Evolutionary conservation across 2,329 filamentous ascomycete genomes (phyloP).

Genomic region (Parastagonospora nodorum): DNA sequence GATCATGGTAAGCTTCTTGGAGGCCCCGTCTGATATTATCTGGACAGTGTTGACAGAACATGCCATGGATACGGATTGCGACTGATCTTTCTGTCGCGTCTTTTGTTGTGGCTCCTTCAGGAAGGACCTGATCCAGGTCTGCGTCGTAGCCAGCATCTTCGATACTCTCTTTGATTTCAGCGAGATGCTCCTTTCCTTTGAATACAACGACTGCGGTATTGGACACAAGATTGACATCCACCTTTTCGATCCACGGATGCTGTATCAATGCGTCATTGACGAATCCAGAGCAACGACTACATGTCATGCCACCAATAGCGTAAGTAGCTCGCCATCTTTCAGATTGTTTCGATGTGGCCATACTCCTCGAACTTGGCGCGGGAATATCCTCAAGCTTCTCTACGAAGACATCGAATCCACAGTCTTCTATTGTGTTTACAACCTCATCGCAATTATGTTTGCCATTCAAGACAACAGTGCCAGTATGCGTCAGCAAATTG

Average conservation of each 20-base stretch:
- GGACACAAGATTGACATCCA: slow-evolving; percentile 58
- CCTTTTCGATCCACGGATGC: slow-evolving; percentile 52
- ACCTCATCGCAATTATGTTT: slow-evolving; percentile 52
- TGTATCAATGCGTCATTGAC: slow-evolving; percentile 55
- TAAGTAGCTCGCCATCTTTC: slow-evolving; percentile 51
- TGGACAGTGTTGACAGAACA: slow-evolving; percentile 55
- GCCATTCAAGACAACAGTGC: slow-evolving; percentile 55
- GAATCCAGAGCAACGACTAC: slow-evolving; percentile 59
- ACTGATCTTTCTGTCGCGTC: slow-evolving; percentile 35
- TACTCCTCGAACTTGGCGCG: not conserved
- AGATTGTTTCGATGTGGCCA: slow-evolving; percentile 2
- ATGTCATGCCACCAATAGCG: slow-evolving; percentile 63
- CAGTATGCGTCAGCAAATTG: slow-evolving; percentile 58
- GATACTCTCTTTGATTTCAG: slow-evolving; percentile 55
- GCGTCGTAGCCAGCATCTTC: slow-evolving; percentile 54
- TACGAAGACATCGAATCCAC: slow-evolving; percentile 49
- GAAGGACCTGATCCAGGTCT: slow-evolving; percentile 40
- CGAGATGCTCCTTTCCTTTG: slow-evolving; percentile 51
- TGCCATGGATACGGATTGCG: slow-evolving; percentile 47
- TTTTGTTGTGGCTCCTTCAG: slow-evolving; percentile 16
- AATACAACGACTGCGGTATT: slow-evolving; percentile 58
- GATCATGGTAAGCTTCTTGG: slow-evolving; percentile 52
- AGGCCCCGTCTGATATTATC: slow-evolving; percentile 60
- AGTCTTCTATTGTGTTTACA: slow-evolving; percentile 57
- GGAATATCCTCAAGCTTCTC: slow-evolving; percentile 36